Evolutionary conservation across 2,329 filamentous ascomycete species (phyloP), one percentile per base, ranked within the genome.

Genomic region (Colletotrichum horii): DNA sequence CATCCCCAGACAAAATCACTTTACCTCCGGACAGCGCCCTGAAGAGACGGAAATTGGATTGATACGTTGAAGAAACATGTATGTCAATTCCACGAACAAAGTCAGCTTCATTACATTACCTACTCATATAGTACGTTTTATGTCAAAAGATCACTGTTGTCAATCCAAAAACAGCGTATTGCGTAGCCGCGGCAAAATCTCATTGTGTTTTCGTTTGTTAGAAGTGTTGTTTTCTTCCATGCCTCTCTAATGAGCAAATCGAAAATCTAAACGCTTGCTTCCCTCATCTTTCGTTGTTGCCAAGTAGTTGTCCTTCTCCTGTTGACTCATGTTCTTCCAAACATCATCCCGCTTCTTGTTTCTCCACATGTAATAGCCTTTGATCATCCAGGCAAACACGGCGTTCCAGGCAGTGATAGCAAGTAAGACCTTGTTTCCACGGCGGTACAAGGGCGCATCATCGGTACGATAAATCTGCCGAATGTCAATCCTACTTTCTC

Each of bases 361-460:
- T 14, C 80, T 78, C 76, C 77, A 80, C 9, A 80, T 78, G 69
- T 84, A 84, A 71, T 83, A 84, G 6, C 38, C 69, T 77, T 83
- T 83, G 36, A 80, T 82, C 2, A 78, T 61, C 11, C 82, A 68
- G 28, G 82, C 82, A 9, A 83, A 67, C 8, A 79, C 76, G 6
- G 87, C 81, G 28, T 86, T 86, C 69, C 81, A 83, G 2, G 80
- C 81, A 22, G 84, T 80, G 48, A 88, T 81, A 11, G 79, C 84
- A 15, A 88, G 78, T 6, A 89, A 79, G 6, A 84, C 82, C 71
- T 82, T 84, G 76, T 88, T 87, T 32, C 86, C 86, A 0, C 75
- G 79, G 28, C 83, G 82, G 77, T 88, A 91, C 19, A 85, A 79
- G 1, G 89, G 89, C 11, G 84, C 84, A 73, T 91, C 90, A 22